These are phyloP conservation scores for Garcia nutans DNA, from an alignment of 345 rosid genomes.

Conservation along the genomic window DNA sequence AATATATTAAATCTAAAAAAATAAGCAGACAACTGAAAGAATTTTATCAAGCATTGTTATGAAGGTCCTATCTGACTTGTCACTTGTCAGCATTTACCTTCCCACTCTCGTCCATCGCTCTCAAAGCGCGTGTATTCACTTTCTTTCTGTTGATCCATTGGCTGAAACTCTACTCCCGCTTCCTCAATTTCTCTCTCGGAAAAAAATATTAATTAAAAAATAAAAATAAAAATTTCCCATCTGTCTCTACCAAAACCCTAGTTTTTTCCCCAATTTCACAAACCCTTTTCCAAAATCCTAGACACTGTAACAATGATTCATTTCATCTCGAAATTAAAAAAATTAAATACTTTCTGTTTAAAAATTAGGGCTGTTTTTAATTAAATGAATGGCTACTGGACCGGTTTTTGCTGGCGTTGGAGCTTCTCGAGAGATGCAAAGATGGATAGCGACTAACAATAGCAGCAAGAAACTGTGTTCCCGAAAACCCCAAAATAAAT, in stretches of 20 bases:
- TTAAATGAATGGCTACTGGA: slow-evolving; percentile 10
- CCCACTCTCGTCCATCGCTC: neutral
- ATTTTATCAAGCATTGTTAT: too few relatives aligned
- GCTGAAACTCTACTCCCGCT: neutral
- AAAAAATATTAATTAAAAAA: too few relatives aligned
- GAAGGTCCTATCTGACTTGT: too few relatives aligned
- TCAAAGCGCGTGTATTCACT: neutral
- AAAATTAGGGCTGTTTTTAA: neutral
- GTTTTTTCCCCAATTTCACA: neutral
- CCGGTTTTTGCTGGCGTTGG: neutral
- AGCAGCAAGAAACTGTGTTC: neutral
- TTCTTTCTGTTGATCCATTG: too few relatives aligned
- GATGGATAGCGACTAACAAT: neutral
- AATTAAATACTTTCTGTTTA: neutral
- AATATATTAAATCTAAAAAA: too few relatives aligned
- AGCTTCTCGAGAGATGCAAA: neutral
- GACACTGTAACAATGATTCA: neutral
- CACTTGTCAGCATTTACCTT: too few relatives aligned
- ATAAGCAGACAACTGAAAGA: too few relatives aligned
- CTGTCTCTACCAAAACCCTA: neutral
- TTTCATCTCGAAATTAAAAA: too few relatives aligned
- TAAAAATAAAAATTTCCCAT: too few relatives aligned
- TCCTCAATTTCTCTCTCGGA: neutral
- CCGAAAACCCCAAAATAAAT: neutral
- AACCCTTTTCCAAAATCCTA: neutral